These are phyloP conservation scores for Pseudozyma tsukubaensis DNA, from an alignment of 1,284 basidiomycete species.

Conservation along the genomic window DNA sequence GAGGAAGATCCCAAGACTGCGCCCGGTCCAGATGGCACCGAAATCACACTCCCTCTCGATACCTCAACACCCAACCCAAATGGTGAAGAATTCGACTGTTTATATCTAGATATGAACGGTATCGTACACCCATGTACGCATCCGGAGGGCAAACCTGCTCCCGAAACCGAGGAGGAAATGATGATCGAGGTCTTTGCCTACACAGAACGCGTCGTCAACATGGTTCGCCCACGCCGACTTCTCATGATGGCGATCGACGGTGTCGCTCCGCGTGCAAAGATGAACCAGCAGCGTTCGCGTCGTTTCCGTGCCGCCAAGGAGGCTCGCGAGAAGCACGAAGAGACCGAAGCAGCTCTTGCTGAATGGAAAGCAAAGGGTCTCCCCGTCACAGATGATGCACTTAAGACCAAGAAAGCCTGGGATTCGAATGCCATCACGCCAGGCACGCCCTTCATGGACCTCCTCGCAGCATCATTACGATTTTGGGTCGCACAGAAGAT, in stretches of 20 bases:
- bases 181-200: conserved; percentile 98
- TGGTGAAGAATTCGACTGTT: conserved; percentile 91
- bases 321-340: conserved; percentile 91
- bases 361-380: conserved; percentile 93
- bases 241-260: conserved; percentile 99
- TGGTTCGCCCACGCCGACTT: conserved; percentile 92
- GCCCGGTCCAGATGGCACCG: conserved; percentile 73
- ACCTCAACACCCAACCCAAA: conserved; percentile 92
- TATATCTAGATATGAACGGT: conserved; percentile 78
- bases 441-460: conserved; percentile 96
- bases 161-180: conserved; percentile 98
- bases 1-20: conserved; percentile 65
- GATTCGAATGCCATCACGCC: conserved; percentile 99
- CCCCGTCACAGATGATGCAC: conserved; percentile 81
- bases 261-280: conserved; percentile 97
- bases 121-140: conserved; percentile 97
- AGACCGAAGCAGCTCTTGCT: conserved; percentile 80
- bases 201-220: conserved; percentile 96
- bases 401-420: conserved; percentile 84
- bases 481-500: conserved; percentile 98
- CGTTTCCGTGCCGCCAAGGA: conserved; percentile 95
- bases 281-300: conserved; percentile 97
- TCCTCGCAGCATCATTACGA: conserved; percentile 85
- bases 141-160: conserved; percentile 89
- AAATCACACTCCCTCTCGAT: conserved; percentile 82